Conservation (phyloP, 306 rosid genomes). For the Clitoria ternatea region DNA sequence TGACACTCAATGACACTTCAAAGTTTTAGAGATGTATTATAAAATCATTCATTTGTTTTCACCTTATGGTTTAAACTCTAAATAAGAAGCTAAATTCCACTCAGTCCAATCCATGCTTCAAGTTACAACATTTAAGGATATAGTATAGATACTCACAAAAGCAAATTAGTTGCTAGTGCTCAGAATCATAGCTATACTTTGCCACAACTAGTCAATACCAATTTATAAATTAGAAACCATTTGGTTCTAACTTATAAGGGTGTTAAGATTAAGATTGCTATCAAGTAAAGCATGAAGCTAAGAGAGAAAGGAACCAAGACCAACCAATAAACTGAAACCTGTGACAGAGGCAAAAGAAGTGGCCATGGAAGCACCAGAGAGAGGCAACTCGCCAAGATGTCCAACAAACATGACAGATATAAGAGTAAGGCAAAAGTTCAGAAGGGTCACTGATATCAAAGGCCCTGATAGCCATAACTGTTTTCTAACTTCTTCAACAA, state of each 20-base stretch:
- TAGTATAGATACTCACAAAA: too few species aligned
- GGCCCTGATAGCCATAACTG: slow-evolving; percentile 90
- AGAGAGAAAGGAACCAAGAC: slow-evolving; percentile 36
- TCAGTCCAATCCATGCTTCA: too few species aligned
- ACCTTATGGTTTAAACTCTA: background rate
- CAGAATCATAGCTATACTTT: background rate
- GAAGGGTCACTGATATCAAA: slow-evolving; percentile 40
- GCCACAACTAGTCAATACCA: background rate
- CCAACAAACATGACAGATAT: slow-evolving; percentile 79
- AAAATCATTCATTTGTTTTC: background rate
- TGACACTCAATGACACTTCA: background rate
- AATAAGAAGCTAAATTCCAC: too few species aligned
- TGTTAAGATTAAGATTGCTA: too few species aligned
- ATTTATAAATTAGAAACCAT: background rate
- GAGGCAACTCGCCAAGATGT: slow-evolving; percentile 68
- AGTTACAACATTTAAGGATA: background rate
- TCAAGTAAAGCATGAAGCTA: too few species aligned
- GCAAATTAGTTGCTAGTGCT: background rate
- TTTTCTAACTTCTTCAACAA: slow-evolving; percentile 54
- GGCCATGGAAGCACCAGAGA: slow-evolving; percentile 82
- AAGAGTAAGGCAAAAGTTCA: slow-evolving; percentile 41
- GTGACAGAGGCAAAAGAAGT: slow-evolving; percentile 71
- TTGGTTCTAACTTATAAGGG: too few species aligned
- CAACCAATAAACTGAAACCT: slow-evolving; percentile 61
- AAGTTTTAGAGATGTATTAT: background rate